Evolutionary conservation across 2,329 filamentous ascomycete species (phyloP).

Genomic region (Fusarium anguioides): DNA sequence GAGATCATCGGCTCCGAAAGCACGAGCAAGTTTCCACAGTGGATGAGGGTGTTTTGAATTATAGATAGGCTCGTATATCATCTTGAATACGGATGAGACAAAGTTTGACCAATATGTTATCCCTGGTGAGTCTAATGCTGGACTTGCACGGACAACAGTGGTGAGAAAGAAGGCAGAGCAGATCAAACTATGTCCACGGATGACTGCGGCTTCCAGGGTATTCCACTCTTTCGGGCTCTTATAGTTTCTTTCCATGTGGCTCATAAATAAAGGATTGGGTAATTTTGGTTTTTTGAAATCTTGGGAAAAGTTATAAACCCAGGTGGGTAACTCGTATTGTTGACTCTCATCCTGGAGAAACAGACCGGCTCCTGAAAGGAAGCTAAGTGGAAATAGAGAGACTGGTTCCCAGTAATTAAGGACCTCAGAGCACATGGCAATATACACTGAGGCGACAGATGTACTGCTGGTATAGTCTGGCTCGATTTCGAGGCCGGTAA

Average conservation of each 20-base stretch:
- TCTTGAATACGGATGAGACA: neutral
- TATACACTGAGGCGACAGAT: conserved; percentile 1
- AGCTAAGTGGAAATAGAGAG: neutral
- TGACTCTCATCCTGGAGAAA: accelerated
- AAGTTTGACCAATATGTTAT: neutral
- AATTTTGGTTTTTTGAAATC: accelerated
- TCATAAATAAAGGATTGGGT: neutral
- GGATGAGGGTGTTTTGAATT: neutral
- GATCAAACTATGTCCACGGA: neutral
- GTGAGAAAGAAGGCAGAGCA: neutral
- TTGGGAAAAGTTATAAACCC: neutral
- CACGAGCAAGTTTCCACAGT: neutral
- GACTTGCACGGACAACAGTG: neutral
- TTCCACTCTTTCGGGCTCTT: neutral
- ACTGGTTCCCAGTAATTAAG: accelerated
- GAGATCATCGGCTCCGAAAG: neutral
- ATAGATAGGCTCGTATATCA: accelerated
- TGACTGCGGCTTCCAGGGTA: neutral
- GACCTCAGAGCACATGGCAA: neutral
- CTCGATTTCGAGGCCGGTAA: neutral
- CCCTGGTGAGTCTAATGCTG: neutral
- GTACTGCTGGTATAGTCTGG: neutral
- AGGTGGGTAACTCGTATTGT: neutral
- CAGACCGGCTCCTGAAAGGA: neutral
- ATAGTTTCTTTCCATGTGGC: no score